These are phyloP conservation scores for Fomitopsis schrenkii DNA, from an alignment of 1,284 basidiomycete species.

Conservation along the genomic window DNA sequence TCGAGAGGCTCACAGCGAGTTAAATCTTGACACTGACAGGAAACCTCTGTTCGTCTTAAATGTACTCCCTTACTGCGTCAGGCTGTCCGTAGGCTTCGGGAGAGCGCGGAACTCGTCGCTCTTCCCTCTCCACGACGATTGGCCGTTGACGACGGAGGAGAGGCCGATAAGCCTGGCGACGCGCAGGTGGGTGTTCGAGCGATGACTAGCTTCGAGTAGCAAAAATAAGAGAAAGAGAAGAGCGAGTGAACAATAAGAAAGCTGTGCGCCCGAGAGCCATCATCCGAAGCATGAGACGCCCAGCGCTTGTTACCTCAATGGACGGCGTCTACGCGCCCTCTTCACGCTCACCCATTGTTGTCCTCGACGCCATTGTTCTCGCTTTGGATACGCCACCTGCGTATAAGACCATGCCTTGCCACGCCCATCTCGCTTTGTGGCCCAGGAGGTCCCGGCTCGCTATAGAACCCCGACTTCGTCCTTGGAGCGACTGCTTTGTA, in stretches of 20 bases:
- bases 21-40: too few species aligned
- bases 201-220: too few species aligned
- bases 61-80: too few species aligned
- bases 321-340: not conserved
- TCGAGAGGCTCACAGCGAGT: too few species aligned
- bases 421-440: constrained; percentile 12
- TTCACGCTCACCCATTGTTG: constrained; percentile 16
- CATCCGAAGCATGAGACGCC: not conserved
- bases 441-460: constrained; percentile 22
- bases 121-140: too few species aligned
- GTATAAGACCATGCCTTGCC: constrained; percentile 13
- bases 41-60: too few species aligned
- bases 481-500: not conserved
- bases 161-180: too few species aligned
- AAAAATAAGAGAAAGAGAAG: too few species aligned
- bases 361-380: constrained; percentile 10
- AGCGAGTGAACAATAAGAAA: not conserved
- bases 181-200: too few species aligned
- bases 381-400: not conserved
- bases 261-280: not conserved
- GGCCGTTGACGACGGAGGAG: too few species aligned
- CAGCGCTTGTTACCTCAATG: constrained; percentile 1
- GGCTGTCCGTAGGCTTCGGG: too few species aligned
- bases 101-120: too few species aligned
- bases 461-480: constrained; percentile 11